Conservation (phyloP, 179 eudicot genomes). For the Silene vulgaris region DNA sequence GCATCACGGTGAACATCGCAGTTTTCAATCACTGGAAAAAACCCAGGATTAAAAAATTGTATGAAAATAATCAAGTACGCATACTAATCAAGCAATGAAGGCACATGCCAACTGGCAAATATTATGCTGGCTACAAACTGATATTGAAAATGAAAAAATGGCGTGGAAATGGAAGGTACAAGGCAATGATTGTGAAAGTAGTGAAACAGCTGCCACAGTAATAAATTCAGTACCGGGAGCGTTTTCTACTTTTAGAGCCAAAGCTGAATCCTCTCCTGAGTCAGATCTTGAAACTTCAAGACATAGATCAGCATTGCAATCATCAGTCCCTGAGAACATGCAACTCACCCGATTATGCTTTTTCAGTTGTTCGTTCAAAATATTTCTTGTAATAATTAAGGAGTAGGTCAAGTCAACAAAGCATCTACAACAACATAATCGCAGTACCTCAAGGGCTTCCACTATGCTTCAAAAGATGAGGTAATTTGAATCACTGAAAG, state of each 20-base stretch:
- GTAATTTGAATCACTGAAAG: not conserved
- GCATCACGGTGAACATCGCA: slow-evolving; percentile 11
- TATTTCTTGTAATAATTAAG: not conserved
- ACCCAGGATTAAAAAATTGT: not conserved
- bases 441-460: not conserved
- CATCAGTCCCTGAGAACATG: slow-evolving; percentile 3
- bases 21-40: not conserved
- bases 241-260: not conserved
- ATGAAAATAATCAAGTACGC: not conserved
- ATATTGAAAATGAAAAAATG: not conserved
- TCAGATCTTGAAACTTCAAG: not conserved
- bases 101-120: not conserved
- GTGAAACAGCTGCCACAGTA: not conserved
- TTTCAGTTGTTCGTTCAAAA: not conserved
- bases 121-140: not conserved
- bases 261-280: not conserved
- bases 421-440: not conserved
- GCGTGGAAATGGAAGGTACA: not conserved
- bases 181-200: not conserved
- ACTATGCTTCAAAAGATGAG: not conserved
- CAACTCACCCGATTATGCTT: not conserved
- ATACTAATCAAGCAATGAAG: not conserved
- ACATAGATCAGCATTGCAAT: not conserved
- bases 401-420: no score
- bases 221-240: slow-evolving; percentile 2